These are phyloP conservation scores for Dothidotthia symphoricarpi DNA, from an alignment of 2,329 filamentous ascomycete genomes.

Conservation along the genomic window DNA sequence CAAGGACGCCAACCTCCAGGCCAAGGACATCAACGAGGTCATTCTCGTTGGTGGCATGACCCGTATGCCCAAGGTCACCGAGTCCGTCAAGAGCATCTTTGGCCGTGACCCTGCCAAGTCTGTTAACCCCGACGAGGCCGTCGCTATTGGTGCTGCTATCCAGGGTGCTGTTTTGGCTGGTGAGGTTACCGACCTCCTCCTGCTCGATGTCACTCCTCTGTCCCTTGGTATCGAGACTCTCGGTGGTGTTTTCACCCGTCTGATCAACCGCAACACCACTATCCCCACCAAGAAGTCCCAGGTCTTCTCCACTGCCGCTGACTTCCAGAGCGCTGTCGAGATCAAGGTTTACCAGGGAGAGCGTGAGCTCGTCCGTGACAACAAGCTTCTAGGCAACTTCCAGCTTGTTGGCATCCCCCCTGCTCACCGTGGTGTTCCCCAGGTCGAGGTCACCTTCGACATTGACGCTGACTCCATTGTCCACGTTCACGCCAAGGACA, in stretches of 20 bases:
- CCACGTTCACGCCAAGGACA: slow-evolving; percentile 97
- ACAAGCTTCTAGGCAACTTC: slow-evolving; percentile 98
- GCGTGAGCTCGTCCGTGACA: slow-evolving; percentile 98
- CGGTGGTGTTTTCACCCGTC: slow-evolving; percentile 99
- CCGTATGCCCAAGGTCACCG: slow-evolving; percentile 96
- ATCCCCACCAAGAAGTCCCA: slow-evolving; percentile 99
- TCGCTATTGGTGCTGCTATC: slow-evolving; percentile 96
- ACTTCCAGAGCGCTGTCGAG: slow-evolving; percentile 98
- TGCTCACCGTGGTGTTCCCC: slow-evolving; percentile 94
- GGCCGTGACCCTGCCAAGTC: slow-evolving; percentile 99
- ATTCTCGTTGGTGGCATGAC: slow-evolving; percentile 97
- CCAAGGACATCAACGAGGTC: slow-evolving; percentile 98
- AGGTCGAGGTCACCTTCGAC: slow-evolving; percentile 99
- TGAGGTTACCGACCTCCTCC: slow-evolving; percentile 94
- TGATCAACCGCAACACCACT: slow-evolving; percentile 99
- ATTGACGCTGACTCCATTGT: slow-evolving; percentile 99
- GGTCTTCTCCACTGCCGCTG: slow-evolving; percentile 98
- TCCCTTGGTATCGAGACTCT: slow-evolving; percentile 99
- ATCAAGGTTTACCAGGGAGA: slow-evolving; percentile 99
- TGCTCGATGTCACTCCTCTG: slow-evolving; percentile 92
- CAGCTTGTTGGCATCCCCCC: slow-evolving; percentile 97
- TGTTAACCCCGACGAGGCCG: slow-evolving; percentile 99
- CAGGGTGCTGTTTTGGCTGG: slow-evolving; percentile 96
- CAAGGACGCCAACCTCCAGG: slow-evolving; percentile 87
- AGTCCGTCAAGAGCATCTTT: slow-evolving; percentile 99